A percentile compares a stretch with the other conserved stretches of the same genome.
phyloP scores from a whole-genome alignment of 495 filamentous ascomycete genomes.

The Hypoxylon rickii region DNA sequence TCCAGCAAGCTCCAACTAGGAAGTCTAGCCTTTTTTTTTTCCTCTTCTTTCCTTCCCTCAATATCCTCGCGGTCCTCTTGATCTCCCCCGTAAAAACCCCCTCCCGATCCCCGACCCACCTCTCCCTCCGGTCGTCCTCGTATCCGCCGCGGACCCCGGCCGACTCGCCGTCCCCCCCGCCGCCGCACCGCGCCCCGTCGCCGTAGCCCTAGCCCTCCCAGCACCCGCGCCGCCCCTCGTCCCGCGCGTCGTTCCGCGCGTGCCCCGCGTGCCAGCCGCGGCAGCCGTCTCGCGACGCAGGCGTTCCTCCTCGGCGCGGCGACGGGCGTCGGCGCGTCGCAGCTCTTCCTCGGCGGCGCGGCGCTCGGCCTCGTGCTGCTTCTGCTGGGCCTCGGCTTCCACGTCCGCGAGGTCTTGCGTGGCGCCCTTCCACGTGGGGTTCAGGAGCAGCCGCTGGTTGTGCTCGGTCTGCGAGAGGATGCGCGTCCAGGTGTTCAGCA shows the following conservation, averaged over 20 bases:
- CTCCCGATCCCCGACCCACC: constrained; percentile 50
- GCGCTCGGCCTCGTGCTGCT: constrained; percentile 74
- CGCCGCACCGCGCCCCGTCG: neutral
- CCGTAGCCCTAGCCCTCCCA: constrained; percentile 28
- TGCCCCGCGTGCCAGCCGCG: constrained; percentile 21
- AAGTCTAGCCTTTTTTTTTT: constrained; percentile 4
- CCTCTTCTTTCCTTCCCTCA: constrained; percentile 36
- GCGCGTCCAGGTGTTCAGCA: constrained; percentile 95
- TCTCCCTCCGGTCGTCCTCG: constrained; percentile 40
- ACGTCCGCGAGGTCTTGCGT: constrained; percentile 80
- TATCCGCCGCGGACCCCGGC: constrained; percentile 29
- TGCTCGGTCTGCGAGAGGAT: constrained; percentile 97
- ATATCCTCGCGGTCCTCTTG: constrained; percentile 36
- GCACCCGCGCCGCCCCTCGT: constrained; percentile 17
- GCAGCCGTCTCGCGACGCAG: constrained; percentile 54
- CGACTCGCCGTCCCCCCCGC: constrained; percentile 10
- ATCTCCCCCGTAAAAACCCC: constrained; percentile 40
- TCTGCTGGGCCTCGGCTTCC: constrained; percentile 73
- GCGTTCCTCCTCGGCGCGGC: constrained; percentile 76
- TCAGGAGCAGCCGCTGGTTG: constrained; percentile 88
- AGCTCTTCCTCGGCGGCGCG: constrained; percentile 74
- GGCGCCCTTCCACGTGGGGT: constrained; percentile 87
- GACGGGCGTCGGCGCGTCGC: constrained; percentile 69
- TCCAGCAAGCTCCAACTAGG: neutral
- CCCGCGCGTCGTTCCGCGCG: constrained; percentile 38